Evolutionary conservation across 768 basidiomycete genomes (phyloP), one percentile per base, ranked within the genome.

Genomic region (Termitomyces bulborhizus): DNA sequence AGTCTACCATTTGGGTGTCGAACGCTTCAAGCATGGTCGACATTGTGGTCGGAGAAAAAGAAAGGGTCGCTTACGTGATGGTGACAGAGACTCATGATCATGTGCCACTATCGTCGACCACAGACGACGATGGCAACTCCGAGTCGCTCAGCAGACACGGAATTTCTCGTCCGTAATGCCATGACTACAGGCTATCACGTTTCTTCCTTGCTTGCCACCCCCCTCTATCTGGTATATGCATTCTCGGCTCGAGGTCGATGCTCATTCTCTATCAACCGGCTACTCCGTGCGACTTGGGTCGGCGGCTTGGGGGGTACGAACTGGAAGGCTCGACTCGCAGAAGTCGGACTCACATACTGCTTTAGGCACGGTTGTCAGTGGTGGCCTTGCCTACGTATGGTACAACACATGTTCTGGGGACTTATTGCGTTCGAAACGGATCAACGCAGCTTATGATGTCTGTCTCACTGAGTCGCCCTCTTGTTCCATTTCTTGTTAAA

Each of bases 251-350:
- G 77, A 55, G 83, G 86, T 7, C 73, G 79, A 32, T 68, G 72
- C 13, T 74, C 80, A 29, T 70, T 90, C 53, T 78, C 77, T 6
- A 61, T 84, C 40, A 90, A 88, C 62, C 78, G 78, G 27, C 62
- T 84, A 15, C 74, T 91, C 36, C 82, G 87, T 12, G 83, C 87
- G 32, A 86, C 86, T 15, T 90, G 88, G 89, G 62, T 84, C 4
- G 84, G 85, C 16, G 86, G 89, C 31, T 66, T 78, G 16, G 71
- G 69, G 48, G 89, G 89, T 83, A 63, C 39, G 72, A 46, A 29
- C 16, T 6, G 31, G 11, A 24, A 13, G 7, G 27, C 46, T n/a
- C 53, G 13, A 16, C 45, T 13, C 36, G 6, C 26, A 8, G 9
- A 15, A 12, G 48, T n/a, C 21, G 18, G 11, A 39, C 41, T 60